Percentiles rank a stretch among this genome's conserved stretches.
Evolutionary conservation across 148 eudicot species (phyloP).

Genomic region (Bassia scoparia): DNA sequence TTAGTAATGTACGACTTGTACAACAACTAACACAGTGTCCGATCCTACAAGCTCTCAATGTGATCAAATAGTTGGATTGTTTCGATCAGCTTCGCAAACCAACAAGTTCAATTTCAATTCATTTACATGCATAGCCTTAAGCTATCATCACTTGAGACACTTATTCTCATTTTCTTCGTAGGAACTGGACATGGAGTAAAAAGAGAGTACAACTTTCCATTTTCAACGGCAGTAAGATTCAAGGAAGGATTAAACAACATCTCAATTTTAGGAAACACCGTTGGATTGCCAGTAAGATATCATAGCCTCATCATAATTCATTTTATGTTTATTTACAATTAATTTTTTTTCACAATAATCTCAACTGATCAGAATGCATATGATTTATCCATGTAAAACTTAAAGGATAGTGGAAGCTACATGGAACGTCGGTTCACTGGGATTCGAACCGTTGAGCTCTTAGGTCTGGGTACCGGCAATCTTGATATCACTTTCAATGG

Average conservation of each 20-base stretch:
- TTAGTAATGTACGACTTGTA: too few species aligned
- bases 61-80: too few species aligned
- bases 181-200: conserved; percentile 40
- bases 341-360: neutral
- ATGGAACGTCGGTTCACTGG: conserved; percentile 89
- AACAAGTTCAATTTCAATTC: neutral
- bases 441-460: conserved; percentile 40
- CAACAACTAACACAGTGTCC: too few species aligned
- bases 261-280: conserved; percentile 34
- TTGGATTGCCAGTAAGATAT: conserved; percentile 40
- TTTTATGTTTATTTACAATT: too few species aligned
- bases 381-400: conserved; percentile 14
- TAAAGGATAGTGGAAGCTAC: conserved; percentile 83
- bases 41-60: too few species aligned
- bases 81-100: too few species aligned
- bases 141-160: neutral
- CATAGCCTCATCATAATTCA: neutral
- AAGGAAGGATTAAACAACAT: conserved; percentile 42
- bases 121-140: neutral
- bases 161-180: neutral
- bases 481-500: conserved; percentile 60
- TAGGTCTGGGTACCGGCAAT: conserved; percentile 74
- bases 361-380: conserved; percentile 10
- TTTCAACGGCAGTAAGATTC: conserved; percentile 24
- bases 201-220: conserved; percentile 29